Evolutionary conservation across 2,329 filamentous ascomycete species (phyloP), one percentile per base, ranked within the genome.

Genomic region (Stachybotrys echinatus): DNA sequence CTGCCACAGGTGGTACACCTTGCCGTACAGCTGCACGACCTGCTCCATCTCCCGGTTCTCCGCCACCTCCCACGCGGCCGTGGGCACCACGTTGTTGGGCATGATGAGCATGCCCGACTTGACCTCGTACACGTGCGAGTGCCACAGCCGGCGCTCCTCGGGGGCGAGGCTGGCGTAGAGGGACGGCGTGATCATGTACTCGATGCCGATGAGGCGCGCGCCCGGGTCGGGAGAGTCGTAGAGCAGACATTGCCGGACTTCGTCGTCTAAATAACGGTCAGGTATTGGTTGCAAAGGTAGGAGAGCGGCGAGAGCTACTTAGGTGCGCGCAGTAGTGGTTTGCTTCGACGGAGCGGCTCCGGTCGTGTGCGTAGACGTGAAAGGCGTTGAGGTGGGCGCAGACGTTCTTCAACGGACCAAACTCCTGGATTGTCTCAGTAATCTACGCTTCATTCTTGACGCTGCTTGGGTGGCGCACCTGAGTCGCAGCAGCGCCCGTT

Each of bases 321-420:
- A 94, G 60, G 60, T 94, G 89, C 1, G 85, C 79, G 64, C 90
- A 95, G 69, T 94, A 95, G 66, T 95, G 89, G 62, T 94, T 91
- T 1, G 89, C 74, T 64, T 94, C 88, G 2, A 95, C 84, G 38
- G 74, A 76, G 14, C 87, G 82, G 2, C 72, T 76, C 0, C 84
- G 82, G 43, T 92, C 87, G 22, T 82, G 76, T n/a, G 84, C 85
- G 62, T 94, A 94, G 45, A 85, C 82, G 61, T 95, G 90, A 61
- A 92, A 92, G n/a, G 88, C 89, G 59, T 94, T 92, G 1, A 95
- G 75, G 62, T 92, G 88, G 1, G 88, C 89, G 67, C 89, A 94
- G 45, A 95, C 79, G 48, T 83, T 80, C 59, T 89, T 85, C 6
- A 89, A 68, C 0, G 89, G 89, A 1, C 77, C 72, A 64, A 95